Base-by-base conservation (phyloP, 2,329 filamentous ascomycete genomes). In the Didymella lethalis region DNA sequence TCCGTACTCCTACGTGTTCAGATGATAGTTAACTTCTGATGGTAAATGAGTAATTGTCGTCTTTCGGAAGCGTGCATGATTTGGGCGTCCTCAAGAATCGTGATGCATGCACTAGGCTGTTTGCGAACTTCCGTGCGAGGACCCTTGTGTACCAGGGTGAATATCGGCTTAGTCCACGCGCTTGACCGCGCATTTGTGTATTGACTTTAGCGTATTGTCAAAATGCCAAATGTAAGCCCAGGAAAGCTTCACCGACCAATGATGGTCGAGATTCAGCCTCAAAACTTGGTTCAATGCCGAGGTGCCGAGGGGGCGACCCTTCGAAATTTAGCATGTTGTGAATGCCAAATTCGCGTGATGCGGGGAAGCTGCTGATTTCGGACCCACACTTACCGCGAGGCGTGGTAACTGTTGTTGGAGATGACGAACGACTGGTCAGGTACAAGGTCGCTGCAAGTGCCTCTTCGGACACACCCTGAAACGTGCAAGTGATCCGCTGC, bases 401-500 rank as follows among this genome's bases (percentile, higher is more conserved):
- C 49, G 48, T 52, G 31, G 23, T 38, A 7, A n/a, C 20, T 44
- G 49, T 54, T 53, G 25, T 41, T 36, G 49, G 23, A 31, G 25
- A 43, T 62, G 58, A 52, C 58, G 56, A 49, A 48, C 16, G 38
- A 40, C 40, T 29, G 40, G 45, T 43, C 34, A 54, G 61, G 58
- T 58, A 54, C 58, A 48, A 52, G 32, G n/a, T 49, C 29, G 44
- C 60, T 62, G 59, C 63, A 62, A 48, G 57, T 59, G 34, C 46
- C 25, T 44, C 40, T 56, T 61, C 54, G 57, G 47, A 45, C 57
- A 48, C 31, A 53, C 28, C 67, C 64, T 28, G 50, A 63, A 62
- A 43, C 34, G 58, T 48, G 32, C 47, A 57, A 57, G 60, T 57
- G 60, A 26, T 49, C 66, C 64, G 61, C 54, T 57, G 53, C 49